Evolutionary conservation across 1,284 basidiomycete species (phyloP).

Genomic region (Cerrena zonata): DNA sequence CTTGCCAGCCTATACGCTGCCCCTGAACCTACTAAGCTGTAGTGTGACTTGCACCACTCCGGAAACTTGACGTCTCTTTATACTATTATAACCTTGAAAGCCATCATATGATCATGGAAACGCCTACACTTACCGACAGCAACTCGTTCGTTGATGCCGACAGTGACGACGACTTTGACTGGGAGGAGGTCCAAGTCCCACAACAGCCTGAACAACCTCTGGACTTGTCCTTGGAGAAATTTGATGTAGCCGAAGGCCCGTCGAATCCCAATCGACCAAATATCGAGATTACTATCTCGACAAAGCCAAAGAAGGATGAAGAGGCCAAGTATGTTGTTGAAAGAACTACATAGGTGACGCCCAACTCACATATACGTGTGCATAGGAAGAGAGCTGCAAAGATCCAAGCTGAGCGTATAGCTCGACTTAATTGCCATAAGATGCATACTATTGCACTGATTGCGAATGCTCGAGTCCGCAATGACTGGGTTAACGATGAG

Average conservation of each 20-base stretch:
- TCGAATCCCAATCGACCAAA: conserved; percentile 15
- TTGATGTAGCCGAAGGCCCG: conserved; percentile 14
- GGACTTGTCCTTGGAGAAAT: conserved; percentile 7
- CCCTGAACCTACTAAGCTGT: no score
- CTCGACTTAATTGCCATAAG: conserved; percentile 79
- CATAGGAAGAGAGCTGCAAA: conserved; percentile 43
- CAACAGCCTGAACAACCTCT: conserved; percentile 15
- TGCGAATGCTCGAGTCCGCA: conserved; percentile 70
- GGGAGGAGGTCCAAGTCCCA: conserved; percentile 38
- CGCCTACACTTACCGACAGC: background rate
- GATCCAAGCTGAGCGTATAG: conserved; percentile 58
- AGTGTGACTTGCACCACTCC: background rate
- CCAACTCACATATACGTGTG: background rate
- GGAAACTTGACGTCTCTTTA: background rate
- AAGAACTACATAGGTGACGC: background rate
- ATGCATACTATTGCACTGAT: conserved; percentile 79
- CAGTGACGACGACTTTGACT: conserved; percentile 40
- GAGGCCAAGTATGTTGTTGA: conserved; percentile 25
- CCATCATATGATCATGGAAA: background rate
- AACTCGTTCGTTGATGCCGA: conserved; percentile 14
- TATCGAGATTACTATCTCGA: conserved; percentile 59
- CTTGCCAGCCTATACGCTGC: no score
- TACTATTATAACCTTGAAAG: background rate
- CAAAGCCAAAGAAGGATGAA: conserved; percentile 34
- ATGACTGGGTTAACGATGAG: conserved; percentile 80